Conservation (phyloP, 768 basidiomycete species). For the Astraeus odoratus region DNA sequence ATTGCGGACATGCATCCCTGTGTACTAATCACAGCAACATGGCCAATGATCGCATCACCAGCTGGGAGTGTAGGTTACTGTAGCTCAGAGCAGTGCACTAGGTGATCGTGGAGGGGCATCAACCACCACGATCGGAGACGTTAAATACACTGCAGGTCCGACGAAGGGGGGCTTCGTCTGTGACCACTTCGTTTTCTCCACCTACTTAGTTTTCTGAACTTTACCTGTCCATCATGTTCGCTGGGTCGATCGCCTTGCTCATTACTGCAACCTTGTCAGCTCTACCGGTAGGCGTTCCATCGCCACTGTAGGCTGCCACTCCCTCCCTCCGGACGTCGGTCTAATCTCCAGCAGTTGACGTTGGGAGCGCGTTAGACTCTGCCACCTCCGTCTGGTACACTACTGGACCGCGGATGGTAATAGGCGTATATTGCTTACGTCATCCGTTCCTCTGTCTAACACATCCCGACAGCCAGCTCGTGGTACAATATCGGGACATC, state of each 20-base stretch:
- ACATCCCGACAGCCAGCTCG: neutral
- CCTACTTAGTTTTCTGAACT: no score
- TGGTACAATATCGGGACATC: neutral
- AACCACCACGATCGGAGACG: no score
- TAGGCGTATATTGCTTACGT: neutral
- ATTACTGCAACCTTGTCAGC: slow-evolving; percentile 4
- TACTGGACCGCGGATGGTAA: slow-evolving; percentile 20
- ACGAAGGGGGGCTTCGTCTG: neutral
- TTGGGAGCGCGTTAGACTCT: slow-evolving; percentile 34
- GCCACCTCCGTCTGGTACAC: slow-evolving; percentile 32
- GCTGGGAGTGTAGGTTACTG: no score
- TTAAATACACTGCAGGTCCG: slow-evolving; percentile 6
- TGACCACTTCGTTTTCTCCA: slow-evolving; percentile 4
- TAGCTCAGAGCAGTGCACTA: no score
- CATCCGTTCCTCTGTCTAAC: neutral
- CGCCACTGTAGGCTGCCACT: slow-evolving; percentile 35
- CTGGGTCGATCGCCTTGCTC: slow-evolving; percentile 31
- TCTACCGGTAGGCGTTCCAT: slow-evolving; percentile 29
- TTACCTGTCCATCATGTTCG: slow-evolving; percentile 27
- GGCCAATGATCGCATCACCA: no score
- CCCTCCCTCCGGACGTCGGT: neutral
- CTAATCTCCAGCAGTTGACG: slow-evolving; percentile 16
- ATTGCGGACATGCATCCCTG: no score
- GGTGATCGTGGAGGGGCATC: no score
- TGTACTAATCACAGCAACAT: no score